Evolutionary conservation across 2,329 filamentous ascomycete species (phyloP), one percentile per base, ranked within the genome.

Genomic region (Fusarium camptoceras): DNA sequence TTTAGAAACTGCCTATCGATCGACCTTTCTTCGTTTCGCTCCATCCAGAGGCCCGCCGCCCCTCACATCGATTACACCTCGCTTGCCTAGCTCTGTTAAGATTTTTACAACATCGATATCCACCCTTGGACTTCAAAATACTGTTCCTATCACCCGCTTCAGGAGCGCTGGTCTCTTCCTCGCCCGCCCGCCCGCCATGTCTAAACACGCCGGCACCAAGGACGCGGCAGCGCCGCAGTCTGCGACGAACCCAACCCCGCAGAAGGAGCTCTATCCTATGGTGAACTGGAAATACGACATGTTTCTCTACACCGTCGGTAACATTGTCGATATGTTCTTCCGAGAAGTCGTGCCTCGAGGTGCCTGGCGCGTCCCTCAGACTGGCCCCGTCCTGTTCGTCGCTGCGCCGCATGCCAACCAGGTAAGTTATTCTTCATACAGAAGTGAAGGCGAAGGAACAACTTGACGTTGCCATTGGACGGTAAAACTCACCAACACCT

Each of bases 381-480:
- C 89, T 68, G 96, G 94, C 0, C 94, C 96, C 2, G 89, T 99
- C 68, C 93, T 99, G 64, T 96, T 99, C 76, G 96, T 99, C 73
- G 96, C 94, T 46, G 96, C 95, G 57, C 96, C 96, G 72, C 96
- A 99, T 85, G 95, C 95, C 64, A 99, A 99, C 80, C 94, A 96
- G 88, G 92, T 94, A 82, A 64, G 85, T 80, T 22, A 6, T 41
- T 16, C 30, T 41, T 30, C 44, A 14, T 20, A 14, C 42, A 18
- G 39, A 24, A 24, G n/a, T 41, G 27, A 31, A 48, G 22, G 14
- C 14, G 7, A 20, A 22, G 20, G n/a, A 48, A 30, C 30, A 41
- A 15, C 43, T 42, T 14, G 11, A 8, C 22, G 14, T 24, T 41
- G 25, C 25, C 44, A 22, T 7, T 22, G 16, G 28, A 50, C 16